A percentile compares a stretch with the other conserved stretches of the same genome.
phyloP scores from a whole-genome alignment of 352 stramenopile species.

The Pythium sukuiense region DNA sequence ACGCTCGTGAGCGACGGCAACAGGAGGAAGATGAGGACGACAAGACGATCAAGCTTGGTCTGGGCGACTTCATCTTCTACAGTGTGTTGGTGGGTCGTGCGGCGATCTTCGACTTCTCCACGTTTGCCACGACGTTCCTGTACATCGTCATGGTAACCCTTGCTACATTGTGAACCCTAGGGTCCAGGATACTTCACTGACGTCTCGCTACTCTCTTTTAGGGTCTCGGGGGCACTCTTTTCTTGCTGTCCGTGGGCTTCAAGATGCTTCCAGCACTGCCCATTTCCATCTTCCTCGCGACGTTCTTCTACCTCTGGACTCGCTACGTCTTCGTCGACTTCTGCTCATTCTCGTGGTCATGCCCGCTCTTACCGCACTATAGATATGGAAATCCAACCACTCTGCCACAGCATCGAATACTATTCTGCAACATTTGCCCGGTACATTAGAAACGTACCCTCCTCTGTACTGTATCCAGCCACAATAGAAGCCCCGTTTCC shows the following conservation, averaged over 20 bases:
- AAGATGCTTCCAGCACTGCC: constrained; percentile 95
- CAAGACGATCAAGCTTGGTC: constrained; percentile 92
- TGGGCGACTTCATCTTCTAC: constrained; percentile 99
- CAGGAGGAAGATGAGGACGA: constrained; percentile 66
- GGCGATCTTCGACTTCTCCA: constrained; percentile 94
- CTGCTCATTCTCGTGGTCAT: constrained; percentile 75
- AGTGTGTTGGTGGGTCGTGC: constrained; percentile 96
- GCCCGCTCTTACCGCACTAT: constrained; percentile 9
- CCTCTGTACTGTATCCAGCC: background rate
- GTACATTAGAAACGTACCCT: background rate
- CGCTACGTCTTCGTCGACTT: constrained; percentile 85
- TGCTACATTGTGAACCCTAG: background rate
- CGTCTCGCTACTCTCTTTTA: constrained; percentile 27
- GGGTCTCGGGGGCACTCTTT: constrained; percentile 93
- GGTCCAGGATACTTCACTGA: background rate
- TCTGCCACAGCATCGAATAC: too few species aligned
- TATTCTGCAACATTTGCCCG: too few species aligned
- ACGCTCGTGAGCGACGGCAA: constrained; percentile 44
- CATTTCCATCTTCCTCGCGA: constrained; percentile 91
- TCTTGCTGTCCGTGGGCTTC: constrained; percentile 94
- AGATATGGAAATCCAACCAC: background rate
- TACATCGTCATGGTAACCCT: constrained; percentile 90
- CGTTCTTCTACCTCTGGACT: constrained; percentile 83
- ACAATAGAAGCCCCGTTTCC: background rate
- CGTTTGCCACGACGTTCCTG: constrained; percentile 93